Evolutionary conservation across 192 early-diverging fungal species (phyloP), one percentile per base, ranked within the genome.

Genomic region (Phycomyces nitens): DNA sequence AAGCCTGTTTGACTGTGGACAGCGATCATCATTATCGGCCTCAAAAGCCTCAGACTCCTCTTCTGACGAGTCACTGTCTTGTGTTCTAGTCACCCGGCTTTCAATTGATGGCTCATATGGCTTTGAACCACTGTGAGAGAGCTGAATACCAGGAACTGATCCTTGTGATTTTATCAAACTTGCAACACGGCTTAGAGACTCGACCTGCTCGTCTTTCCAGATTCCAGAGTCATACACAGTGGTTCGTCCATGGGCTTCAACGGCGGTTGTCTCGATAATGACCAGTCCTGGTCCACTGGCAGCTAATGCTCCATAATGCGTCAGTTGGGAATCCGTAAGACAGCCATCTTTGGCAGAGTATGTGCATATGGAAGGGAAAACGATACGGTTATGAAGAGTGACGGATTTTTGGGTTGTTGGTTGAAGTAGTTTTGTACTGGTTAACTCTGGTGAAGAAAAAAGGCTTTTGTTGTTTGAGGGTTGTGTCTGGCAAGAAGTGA

Each of bases 1-100:
- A 60, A 94, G 66, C 38, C 84, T 84, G 40, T 81, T 77, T 10
- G 86, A 85, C 8, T 71, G 23, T 15, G 47, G 66, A 49, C 11
- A 2, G 20, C 20, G 2, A 20, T 3, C 14, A 1, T 2, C 10
- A 49, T 18, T 6, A 6, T 15, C 4, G 47, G 11, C 2, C 1
- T 49, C 47, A 20, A 2, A 18, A 10, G 47, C 16, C 2, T 11
- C 10, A 49, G 1, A 15, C 4, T 18, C 10, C 4, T 20, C 16
- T 18, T 49, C 47, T 15, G 47, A 11, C 47, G 16, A 49, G 14
- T 20, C 47, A 3, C 10, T 11, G 20, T 49, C 47, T 15, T 15
- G 4, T 2, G 2, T 11, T 15, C 4, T 2, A 18, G 14, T 20
- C 14, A 49, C 47, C 2, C 14, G 20, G 47, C 20, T 20, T 6